phyloP scores from a whole-genome alignment of 2,329 filamentous ascomycete genomes.

The Xylariaceae sp. region DNA sequence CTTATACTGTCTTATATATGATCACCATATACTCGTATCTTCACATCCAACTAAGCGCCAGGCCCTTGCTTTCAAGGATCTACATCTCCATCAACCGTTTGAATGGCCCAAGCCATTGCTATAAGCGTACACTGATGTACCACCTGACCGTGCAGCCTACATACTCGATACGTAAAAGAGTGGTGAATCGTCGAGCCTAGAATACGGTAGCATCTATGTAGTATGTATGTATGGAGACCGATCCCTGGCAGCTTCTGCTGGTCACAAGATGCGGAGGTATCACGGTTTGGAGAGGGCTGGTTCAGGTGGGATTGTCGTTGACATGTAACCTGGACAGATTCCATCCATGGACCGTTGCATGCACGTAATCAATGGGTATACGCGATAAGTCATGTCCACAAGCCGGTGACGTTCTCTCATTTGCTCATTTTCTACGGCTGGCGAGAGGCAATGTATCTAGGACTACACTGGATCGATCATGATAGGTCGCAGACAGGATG shows the following conservation, averaged over 20 bases:
- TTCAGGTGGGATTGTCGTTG: neutral
- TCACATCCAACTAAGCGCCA: too few relatives aligned
- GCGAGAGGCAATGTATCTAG: too few relatives aligned
- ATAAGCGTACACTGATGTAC: too few relatives aligned
- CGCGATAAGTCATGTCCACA: neutral
- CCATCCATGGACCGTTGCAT: neutral
- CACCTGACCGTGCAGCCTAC: too few relatives aligned
- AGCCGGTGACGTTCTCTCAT: too few relatives aligned
- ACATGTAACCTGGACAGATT: neutral
- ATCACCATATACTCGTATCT: too few relatives aligned
- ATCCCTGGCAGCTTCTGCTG: neutral
- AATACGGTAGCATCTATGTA: neutral
- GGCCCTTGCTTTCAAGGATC: too few relatives aligned
- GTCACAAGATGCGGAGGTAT: neutral
- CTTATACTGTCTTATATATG: too few relatives aligned
- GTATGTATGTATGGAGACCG: neutral
- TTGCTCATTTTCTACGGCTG: too few relatives aligned
- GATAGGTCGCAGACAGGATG: neutral
- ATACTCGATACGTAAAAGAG: neutral
- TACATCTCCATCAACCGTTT: too few relatives aligned
- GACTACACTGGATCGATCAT: neutral
- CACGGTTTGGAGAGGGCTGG: neutral
- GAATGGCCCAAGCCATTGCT: too few relatives aligned
- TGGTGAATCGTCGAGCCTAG: neutral
- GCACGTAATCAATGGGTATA: neutral